Evolutionary conservation across 257 asterid genomes (phyloP), one percentile per base, ranked within the genome.

Genomic region (Penstemon eatonii): DNA sequence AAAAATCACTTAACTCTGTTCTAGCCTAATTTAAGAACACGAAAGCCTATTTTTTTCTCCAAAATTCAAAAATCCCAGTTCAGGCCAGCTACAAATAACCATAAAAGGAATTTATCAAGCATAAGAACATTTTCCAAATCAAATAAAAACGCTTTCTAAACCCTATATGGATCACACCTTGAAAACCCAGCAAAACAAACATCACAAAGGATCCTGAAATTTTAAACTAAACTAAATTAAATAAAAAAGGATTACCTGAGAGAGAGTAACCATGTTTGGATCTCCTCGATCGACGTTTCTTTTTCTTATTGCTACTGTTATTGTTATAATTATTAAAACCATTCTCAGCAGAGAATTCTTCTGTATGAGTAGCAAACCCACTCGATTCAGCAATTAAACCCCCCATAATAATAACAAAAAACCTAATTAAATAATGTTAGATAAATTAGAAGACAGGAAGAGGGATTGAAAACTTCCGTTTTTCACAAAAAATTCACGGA

Each of bases 251-350:
- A 53, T 62, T 74, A 79, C 87, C 85, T 36, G 85, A 75, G 2
- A 53, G 56, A 47, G 78, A 45, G 49, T 57, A 39, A 39, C 8
- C 68, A 33, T 57, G 79, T 73, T 74, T 76, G 12, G 82, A 65
- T 66, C 71, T 79, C 19, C 81, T 73, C 7, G 78, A 42, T 41
- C 83, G 81, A 13, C 81, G 83, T 66, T 79, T 79, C 76, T 72
- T 77, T 60, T 76, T 79, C 77, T 72, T 77, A 18, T 13, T 46
- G 54, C n/a, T 43, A 25, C 33, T 25, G 33, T 2, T 25, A 25
- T 25, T 25, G 2, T 25, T 25, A 25, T 1, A 25, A 42, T 80
- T 82, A 55, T 53, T 77, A 33, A 54, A 13, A 51, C 56, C 80
- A 60, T 49, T 69, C 64, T 63, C 79, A 42, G 60, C 76, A 57